phyloP scores from a whole-genome alignment of 176 grass and related monocot species.

The Raddia guianensis region DNA sequence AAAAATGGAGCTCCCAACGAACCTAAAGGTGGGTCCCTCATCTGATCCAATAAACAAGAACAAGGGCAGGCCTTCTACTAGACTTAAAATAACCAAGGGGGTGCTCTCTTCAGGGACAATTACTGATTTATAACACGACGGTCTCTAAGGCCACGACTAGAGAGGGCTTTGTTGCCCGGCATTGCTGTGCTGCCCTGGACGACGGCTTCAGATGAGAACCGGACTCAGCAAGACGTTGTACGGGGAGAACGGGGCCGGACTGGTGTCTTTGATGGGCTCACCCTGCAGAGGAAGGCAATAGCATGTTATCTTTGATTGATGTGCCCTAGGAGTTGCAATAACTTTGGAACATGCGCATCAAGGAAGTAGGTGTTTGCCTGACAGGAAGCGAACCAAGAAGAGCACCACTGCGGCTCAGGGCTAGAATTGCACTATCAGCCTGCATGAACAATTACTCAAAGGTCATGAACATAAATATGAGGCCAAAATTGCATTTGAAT shows the following conservation, averaged over 20 bases:
- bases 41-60: constrained; percentile 46
- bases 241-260: constrained; percentile 71
- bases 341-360: not conserved
- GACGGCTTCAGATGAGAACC: constrained; percentile 38
- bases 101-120: constrained; percentile 63
- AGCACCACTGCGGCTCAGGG: constrained; percentile 82
- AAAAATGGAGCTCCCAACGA: constrained; percentile 33
- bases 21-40: constrained; percentile 45
- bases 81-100: constrained; percentile 53
- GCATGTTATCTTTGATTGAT: not conserved
- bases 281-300: constrained; percentile 45
- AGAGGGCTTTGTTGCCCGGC: constrained; percentile 45
- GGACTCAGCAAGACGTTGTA: constrained; percentile 47
- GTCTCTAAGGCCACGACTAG: constrained; percentile 50
- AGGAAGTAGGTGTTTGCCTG: constrained; percentile 50
- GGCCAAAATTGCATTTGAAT: not conserved
- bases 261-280: constrained; percentile 94
- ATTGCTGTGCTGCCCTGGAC: constrained; percentile 60
- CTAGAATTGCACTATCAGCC: constrained; percentile 90
- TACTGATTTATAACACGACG: constrained; percentile 41
- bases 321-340: not conserved
- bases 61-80: constrained; percentile 42
- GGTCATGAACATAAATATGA: constrained; percentile 9
- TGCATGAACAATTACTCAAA: constrained; percentile 42
- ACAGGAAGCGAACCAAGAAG: constrained; percentile 74